These are phyloP conservation scores for Boletales sp. DNA, from an alignment of 768 basidiomycete species.

Conservation along the genomic window DNA sequence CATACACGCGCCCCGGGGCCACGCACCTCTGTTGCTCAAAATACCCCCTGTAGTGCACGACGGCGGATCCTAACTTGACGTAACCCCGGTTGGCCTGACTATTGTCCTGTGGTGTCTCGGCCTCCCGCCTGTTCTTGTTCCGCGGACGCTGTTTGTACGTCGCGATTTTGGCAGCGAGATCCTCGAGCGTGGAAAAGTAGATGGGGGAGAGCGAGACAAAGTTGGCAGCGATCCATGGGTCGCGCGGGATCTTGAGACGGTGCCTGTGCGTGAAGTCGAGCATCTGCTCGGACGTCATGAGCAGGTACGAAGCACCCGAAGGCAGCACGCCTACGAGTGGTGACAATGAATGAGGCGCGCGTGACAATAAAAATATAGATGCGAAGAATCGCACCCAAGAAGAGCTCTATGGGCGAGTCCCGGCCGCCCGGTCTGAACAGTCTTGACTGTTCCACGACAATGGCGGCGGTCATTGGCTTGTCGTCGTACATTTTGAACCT, in stretches of 20 bases:
- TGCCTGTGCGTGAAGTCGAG: constrained; percentile 18
- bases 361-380: background rate
- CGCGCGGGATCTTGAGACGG: constrained; percentile 12
- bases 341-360: background rate
- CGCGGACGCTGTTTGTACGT: constrained; percentile 36
- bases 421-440: constrained; percentile 25
- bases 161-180: constrained; percentile 37
- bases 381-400: constrained; percentile 34
- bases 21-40: constrained; percentile 49
- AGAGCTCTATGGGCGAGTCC: constrained; percentile 36
- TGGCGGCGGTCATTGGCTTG: constrained; percentile 28
- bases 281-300: constrained; percentile 37
- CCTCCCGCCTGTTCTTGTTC: constrained; percentile 28
- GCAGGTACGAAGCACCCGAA: constrained; percentile 42
- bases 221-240: constrained; percentile 14
- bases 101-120: constrained; percentile 26
- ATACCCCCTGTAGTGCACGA: constrained; percentile 30
- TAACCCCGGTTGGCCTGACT: constrained; percentile 44
- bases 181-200: constrained; percentile 30
- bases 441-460: constrained; percentile 28
- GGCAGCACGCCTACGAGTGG: constrained; percentile 38
- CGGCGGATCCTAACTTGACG: constrained; percentile 15
- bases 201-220: constrained; percentile 51
- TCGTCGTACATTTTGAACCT: constrained; percentile 35
- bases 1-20: background rate